Conservation (phyloP, 176 grass and related monocot species). For the Hordeum marinum region DNA sequence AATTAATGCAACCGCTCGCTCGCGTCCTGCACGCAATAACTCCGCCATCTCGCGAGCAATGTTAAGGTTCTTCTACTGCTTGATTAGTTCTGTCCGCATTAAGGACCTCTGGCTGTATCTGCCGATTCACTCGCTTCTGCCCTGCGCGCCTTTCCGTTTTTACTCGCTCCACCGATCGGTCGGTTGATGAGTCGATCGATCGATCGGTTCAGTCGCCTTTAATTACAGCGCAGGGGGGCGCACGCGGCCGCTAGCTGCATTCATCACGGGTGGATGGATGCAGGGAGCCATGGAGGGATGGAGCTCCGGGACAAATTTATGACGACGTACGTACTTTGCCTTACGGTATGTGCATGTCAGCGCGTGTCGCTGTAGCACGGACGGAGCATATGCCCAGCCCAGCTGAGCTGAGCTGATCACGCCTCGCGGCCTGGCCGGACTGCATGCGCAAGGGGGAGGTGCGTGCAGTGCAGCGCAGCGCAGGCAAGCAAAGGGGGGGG, state of each 20-base stretch:
- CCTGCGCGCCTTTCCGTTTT: constrained; percentile 11
- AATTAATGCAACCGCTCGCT: constrained; percentile 21
- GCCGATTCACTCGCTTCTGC: too few species aligned
- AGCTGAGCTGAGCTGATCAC: neutral
- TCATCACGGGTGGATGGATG: neutral
- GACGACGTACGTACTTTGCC: neutral
- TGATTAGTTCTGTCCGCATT: neutral
- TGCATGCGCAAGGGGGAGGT: neutral
- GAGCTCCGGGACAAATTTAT: neutral
- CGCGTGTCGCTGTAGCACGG: neutral
- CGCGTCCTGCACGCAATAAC: constrained; percentile 16
- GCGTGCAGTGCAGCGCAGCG: too few species aligned
- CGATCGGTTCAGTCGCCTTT: neutral
- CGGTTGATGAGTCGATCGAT: too few species aligned
- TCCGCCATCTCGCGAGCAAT: neutral
- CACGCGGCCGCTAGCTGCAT: neutral
- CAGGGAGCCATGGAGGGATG: neutral
- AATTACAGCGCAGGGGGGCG: neutral
- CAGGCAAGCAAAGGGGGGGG: too few species aligned
- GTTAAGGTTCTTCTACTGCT: neutral
- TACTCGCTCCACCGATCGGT: neutral
- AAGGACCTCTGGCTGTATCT: too few species aligned
- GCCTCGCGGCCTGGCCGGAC: neutral
- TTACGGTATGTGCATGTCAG: neutral
- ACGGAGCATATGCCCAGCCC: neutral